Percentiles rank a stretch among this genome's conserved stretches.
These are phyloP conservation scores for Strobilomyces echinocephalus DNA, from an alignment of 768 basidiomycete genomes.

Conservation along the genomic window DNA sequence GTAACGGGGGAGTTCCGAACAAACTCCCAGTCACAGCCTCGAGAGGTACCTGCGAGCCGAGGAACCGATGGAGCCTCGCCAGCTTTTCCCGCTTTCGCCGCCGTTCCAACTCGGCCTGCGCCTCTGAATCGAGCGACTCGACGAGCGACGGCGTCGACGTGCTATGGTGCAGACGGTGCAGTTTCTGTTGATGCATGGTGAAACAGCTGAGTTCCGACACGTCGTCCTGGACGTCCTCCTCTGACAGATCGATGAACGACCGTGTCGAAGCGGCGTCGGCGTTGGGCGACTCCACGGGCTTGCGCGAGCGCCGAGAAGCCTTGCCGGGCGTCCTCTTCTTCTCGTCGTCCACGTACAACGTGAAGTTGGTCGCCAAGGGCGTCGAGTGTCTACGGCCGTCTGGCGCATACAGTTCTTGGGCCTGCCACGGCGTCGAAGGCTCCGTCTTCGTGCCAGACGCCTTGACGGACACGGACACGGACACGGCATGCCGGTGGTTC, in stretches of 20 bases:
- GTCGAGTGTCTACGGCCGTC: slow-evolving; percentile 49
- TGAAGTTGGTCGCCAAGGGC: slow-evolving; percentile 46
- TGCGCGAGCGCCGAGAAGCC: slow-evolving; percentile 1
- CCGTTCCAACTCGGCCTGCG: slow-evolving; percentile 56
- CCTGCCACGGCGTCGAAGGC: slow-evolving; percentile 32
- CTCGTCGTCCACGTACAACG: slow-evolving; percentile 20
- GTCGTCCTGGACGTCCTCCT: slow-evolving; percentile 44
- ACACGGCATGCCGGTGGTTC: slow-evolving; percentile 30
- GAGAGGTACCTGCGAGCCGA: slow-evolving; percentile 75
- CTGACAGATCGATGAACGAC: slow-evolving; percentile 64
- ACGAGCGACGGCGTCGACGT: slow-evolving; percentile 44
- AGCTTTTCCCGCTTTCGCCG: slow-evolving; percentile 70
- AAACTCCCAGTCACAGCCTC: slow-evolving; percentile 57
- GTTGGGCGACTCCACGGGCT: slow-evolving; percentile 14
- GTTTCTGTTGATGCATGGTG: slow-evolving; percentile 23
- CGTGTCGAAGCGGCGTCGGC: slow-evolving; percentile 29
- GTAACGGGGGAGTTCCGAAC: slow-evolving; percentile 27
- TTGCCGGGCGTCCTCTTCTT: not conserved
- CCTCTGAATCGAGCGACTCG: slow-evolving; percentile 47
- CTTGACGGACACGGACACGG: slow-evolving; percentile 25
- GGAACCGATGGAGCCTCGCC: slow-evolving; percentile 78
- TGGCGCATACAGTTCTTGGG: slow-evolving; percentile 28
- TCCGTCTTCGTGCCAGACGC: slow-evolving; percentile 19
- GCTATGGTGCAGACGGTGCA: slow-evolving; percentile 27
- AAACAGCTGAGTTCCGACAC: slow-evolving; percentile 27